phyloP scores from a whole-genome alignment of 768 basidiomycete genomes.

The Daedaleopsis sinensis region DNA sequence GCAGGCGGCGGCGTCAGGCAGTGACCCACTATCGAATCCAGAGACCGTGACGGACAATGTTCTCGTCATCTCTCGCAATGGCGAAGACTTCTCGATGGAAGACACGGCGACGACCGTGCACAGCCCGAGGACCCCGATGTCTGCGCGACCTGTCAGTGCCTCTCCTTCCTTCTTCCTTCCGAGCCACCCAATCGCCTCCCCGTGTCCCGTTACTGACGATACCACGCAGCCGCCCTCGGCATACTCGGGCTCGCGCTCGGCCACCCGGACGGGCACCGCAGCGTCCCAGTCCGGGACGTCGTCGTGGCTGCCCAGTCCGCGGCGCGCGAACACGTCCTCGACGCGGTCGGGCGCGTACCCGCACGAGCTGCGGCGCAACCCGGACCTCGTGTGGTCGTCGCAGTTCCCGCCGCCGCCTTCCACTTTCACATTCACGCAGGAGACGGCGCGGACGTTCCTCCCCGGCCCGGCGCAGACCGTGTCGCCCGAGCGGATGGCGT shows the following conservation, averaged over 20 bases:
- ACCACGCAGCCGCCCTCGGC: not conserved
- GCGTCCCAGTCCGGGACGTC: not conserved
- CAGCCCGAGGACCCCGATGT: not conserved
- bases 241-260: constrained; percentile 3
- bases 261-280: not conserved
- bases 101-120: constrained; percentile 3
- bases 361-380: constrained; percentile 18
- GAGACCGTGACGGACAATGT: not conserved
- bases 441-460: not conserved
- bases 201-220: not conserved
- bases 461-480: no score
- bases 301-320: constrained; percentile 10
- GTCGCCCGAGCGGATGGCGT: no score
- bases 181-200: not conserved
- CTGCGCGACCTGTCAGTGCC: constrained; percentile 5
- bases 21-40: not conserved
- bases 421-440: not conserved
- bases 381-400: constrained; percentile 14
- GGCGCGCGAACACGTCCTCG: constrained; percentile 19
- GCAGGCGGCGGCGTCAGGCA: not conserved
- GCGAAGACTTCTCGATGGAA: constrained; percentile 13
- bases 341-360: constrained; percentile 18
- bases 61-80: constrained; percentile 15
- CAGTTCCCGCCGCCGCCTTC: constrained; percentile 14
- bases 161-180: not conserved